A percentile compares a stretch with the other conserved stretches of the same genome.
Evolutionary conservation across 768 basidiomycete genomes (phyloP).

Genomic region (Polyporus arcularius): DNA sequence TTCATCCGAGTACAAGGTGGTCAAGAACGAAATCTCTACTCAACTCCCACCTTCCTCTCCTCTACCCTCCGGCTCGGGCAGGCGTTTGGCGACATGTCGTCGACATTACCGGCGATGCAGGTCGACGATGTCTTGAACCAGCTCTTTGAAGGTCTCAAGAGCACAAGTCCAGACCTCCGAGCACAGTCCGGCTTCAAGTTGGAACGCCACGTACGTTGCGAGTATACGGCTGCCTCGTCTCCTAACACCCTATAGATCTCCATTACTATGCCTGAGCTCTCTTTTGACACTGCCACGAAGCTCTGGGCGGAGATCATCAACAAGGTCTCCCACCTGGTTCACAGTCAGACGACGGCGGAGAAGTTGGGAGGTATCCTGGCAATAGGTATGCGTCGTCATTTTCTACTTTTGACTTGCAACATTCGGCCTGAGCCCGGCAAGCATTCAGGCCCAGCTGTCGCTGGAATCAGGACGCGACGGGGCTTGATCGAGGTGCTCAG

Average conservation of each 20-base stretch:
- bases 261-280: conserved; percentile 74
- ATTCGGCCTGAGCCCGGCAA: too few relatives aligned
- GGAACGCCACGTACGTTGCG: conserved; percentile 64
- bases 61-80: not conserved
- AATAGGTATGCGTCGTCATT: conserved; percentile 59
- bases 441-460: too few relatives aligned
- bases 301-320: conserved; percentile 88
- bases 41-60: not conserved
- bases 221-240: not conserved
- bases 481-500: too few relatives aligned
- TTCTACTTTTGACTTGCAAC: too few relatives aligned
- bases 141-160: conserved; percentile 69
- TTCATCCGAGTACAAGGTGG: not conserved
- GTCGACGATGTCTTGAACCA: conserved; percentile 56
- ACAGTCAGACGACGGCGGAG: conserved; percentile 76
- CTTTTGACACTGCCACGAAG: conserved; percentile 77
- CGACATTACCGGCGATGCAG: conserved; percentile 55
- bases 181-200: conserved; percentile 70
- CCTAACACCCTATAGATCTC: conserved; percentile 53
- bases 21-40: not conserved
- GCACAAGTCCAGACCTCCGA: conserved; percentile 63
- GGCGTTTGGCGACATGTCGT: conserved; percentile 49
- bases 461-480: too few relatives aligned
- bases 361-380: conserved; percentile 86
- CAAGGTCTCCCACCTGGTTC: conserved; percentile 78